These are phyloP conservation scores for Kodamaea sp. DNA, from an alignment of 1,139 yeast genomes.

Conservation along the genomic window DNA sequence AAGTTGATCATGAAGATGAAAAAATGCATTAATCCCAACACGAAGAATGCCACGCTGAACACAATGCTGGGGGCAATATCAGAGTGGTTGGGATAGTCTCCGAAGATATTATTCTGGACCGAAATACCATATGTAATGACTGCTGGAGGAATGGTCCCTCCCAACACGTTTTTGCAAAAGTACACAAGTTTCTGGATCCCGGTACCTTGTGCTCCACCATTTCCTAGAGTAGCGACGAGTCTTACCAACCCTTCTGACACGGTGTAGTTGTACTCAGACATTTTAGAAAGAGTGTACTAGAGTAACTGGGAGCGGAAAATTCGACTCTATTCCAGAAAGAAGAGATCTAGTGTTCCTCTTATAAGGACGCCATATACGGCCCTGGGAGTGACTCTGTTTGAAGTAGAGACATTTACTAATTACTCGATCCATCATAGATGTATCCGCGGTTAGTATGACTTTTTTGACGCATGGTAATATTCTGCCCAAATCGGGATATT, in stretches of 20 bases:
- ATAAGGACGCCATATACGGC: no score
- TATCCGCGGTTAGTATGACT: no score
- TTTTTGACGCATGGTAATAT: no score
- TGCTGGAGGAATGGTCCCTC: constrained; percentile 36
- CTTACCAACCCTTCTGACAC: constrained; percentile 30
- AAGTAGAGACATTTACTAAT: no score
- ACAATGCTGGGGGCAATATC: constrained; percentile 67
- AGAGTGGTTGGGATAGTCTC: constrained; percentile 57
- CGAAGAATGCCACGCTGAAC: constrained; percentile 54
- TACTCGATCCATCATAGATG: no score
- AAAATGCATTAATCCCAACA: constrained; percentile 51
- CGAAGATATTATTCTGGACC: constrained; percentile 57
- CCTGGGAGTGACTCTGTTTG: no score
- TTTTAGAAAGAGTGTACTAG: background rate
- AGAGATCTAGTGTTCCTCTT: no score
- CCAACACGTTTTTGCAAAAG: constrained; percentile 29
- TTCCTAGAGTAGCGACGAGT: constrained; percentile 29
- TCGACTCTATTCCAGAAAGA: no score
- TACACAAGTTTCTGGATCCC: constrained; percentile 41
- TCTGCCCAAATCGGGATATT: no score
- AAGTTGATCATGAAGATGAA: constrained; percentile 50
- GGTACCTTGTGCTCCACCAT: constrained; percentile 54
- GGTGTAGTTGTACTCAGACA: constrained; percentile 5
- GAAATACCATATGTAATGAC: constrained; percentile 37
- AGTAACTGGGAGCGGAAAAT: no score